phyloP scores from a whole-genome alignment of 179 eudicot species.

The Spergularia azorica region DNA sequence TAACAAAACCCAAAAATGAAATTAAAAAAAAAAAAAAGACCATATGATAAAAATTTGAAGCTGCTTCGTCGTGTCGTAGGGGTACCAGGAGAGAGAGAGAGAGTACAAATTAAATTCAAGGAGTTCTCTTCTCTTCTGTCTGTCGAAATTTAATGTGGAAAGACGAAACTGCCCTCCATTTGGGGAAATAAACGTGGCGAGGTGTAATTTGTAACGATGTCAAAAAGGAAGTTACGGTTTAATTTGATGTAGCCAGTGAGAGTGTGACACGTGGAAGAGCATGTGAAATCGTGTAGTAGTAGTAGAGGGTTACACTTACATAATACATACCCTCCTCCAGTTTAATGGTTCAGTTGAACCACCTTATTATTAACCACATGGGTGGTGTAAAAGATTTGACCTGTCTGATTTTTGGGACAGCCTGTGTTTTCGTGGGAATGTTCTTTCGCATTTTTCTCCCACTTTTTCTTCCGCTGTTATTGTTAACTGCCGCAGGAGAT shows the following conservation, averaged over 20 bases:
- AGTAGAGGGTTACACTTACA: background rate
- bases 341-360: background rate
- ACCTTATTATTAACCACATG: conserved; percentile 3
- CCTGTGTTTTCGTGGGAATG: background rate
- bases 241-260: background rate
- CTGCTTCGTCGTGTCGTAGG: no score
- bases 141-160: background rate
- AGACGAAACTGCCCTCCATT: background rate
- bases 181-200: background rate
- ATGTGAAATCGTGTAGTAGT: background rate
- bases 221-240: background rate
- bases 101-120: background rate
- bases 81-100: no score
- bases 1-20: background rate
- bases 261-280: background rate
- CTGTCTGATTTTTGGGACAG: conserved; percentile 14
- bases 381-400: conserved; percentile 8
- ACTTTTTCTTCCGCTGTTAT: no score
- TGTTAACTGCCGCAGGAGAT: no score
- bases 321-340: no score
- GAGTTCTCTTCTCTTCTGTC: no score
- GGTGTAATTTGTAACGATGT: background rate
- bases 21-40: background rate
- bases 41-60: no score
- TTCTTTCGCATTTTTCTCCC: no score